A percentile compares a stretch with the other conserved stretches of the same genome.
Evolutionary conservation across 495 filamentous ascomycete genomes (phyloP).

Genomic region (Aspergillus affinis): DNA sequence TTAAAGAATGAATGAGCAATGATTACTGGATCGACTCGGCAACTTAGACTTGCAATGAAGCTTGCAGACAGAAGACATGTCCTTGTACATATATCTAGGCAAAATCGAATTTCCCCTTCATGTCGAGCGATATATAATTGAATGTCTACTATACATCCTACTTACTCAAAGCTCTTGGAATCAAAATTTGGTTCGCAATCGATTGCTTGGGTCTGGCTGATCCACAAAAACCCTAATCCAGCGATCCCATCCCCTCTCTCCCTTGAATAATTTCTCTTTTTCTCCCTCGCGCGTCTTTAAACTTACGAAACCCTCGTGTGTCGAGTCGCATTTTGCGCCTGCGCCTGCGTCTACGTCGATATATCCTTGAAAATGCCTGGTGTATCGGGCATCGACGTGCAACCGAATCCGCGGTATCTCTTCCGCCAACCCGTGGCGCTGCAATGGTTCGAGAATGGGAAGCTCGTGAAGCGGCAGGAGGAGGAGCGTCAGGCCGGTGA

Average conservation of each 20-base stretch:
- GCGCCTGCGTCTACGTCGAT: too few relatives aligned
- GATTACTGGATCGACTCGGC: too few relatives aligned
- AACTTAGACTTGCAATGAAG: too few relatives aligned
- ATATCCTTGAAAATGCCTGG: neutral
- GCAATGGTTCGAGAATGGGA: conserved; percentile 41
- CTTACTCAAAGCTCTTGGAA: too few relatives aligned
- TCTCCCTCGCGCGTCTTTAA: neutral
- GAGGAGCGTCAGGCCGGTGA: conserved; percentile 37
- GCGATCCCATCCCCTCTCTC: neutral
- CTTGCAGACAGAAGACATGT: too few relatives aligned
- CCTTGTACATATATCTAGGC: too few relatives aligned
- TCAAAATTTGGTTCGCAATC: neutral
- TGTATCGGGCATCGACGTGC: conserved; percentile 14
- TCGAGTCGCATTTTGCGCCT: neutral
- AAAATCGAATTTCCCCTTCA: too few relatives aligned
- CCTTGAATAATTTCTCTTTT: neutral
- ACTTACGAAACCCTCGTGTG: neutral
- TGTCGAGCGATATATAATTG: too few relatives aligned
- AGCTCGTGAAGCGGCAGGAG: conserved; percentile 35
- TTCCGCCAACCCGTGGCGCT: conserved; percentile 39
- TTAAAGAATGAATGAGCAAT: too few relatives aligned
- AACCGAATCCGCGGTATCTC: conserved; percentile 29
- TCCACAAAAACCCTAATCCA: neutral
- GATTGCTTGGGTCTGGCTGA: neutral
- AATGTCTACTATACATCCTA: too few relatives aligned